Base-by-base conservation (phyloP, 805 yeast species). In the Kurtzmaniella fragi region DNA sequence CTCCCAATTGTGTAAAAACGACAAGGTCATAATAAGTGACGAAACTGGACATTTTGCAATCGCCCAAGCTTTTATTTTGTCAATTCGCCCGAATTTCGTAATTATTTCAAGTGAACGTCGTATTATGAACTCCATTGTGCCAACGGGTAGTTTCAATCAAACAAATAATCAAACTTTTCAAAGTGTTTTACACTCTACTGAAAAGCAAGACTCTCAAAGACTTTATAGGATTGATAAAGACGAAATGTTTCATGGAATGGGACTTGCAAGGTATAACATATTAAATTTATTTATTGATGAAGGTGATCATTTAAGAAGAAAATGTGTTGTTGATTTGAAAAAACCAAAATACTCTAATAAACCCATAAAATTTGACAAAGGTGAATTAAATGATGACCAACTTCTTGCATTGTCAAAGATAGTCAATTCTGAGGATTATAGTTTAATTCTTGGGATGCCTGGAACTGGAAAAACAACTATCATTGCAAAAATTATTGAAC, bases 391-490 rank as follows among this genome's bases (percentile, higher is more conserved):
- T 51, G 52, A 56, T 0, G 95, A 88, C 51, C 99, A 93, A 54
- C 43, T 65, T 4, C 48, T 40, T 2, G 98, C 97, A 0, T 70
- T 93, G 29, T 73, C 78, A 12, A 75, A 70, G 42, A 86, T 81
- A 0, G 54, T 88, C 35, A 58, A 71, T 12, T 73, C 93, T 0
- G 56, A 79, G 38, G 95, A 90, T 54, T 93, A 86, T 54, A 70
- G 90, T 3, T 67, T 93, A 49, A 75, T 93, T 14, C 63, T 91
- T 43, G 99, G 99, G 0, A 93, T 93, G 99, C 99, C 99, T 0
- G 99, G 99, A 3, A 93, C 98, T 0, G 99, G 76, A 2, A 67
- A 66, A 39, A 60, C 69, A 2, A 54, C 98, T 0, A 84, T 90
- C 0, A 89, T 93, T 39, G 84, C 95, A 0, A 80, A 82, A 34